Evolutionary conservation across 352 stramenopile species (phyloP).

Genomic region (Globisporangium radiosum): DNA sequence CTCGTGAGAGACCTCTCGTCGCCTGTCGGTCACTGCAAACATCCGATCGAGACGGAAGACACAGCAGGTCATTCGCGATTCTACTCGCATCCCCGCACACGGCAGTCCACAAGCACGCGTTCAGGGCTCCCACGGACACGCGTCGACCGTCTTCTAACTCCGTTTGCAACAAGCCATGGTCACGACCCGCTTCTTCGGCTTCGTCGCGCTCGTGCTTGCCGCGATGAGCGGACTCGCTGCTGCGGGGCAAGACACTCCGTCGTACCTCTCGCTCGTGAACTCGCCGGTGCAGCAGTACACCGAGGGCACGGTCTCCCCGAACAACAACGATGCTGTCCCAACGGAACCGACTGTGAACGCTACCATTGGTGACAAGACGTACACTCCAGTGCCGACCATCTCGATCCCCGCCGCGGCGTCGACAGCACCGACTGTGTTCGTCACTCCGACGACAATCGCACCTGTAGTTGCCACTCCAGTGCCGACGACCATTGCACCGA

Average conservation of each 20-base stretch:
- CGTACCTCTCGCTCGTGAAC: neutral
- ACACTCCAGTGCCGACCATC: neutral
- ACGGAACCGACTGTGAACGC: neutral
- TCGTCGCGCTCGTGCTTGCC: constrained; percentile 5
- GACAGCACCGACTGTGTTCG: neutral
- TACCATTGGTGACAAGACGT: neutral
- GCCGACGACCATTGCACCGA: neutral
- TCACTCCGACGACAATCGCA: neutral
- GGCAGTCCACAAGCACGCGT: neutral
- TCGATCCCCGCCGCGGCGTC: neutral
- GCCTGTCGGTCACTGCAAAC: neutral
- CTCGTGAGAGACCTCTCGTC: no score
- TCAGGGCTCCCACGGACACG: neutral
- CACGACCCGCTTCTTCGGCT: constrained; percentile 7
- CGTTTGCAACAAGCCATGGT: neutral
- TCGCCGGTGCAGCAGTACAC: constrained; percentile 1
- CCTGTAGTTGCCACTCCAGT: neutral
- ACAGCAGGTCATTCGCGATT: constrained; percentile 2
- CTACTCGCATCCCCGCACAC: neutral
- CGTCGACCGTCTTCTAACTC: neutral
- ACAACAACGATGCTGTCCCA: neutral
- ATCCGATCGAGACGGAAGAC: neutral
- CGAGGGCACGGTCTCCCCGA: constrained; percentile 1
- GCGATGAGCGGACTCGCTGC: constrained; percentile 1
- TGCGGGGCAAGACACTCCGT: neutral